Evolutionary conservation across 1,284 basidiomycete genomes (phyloP).

Genomic region (Coniferiporia sulphurascens): DNA sequence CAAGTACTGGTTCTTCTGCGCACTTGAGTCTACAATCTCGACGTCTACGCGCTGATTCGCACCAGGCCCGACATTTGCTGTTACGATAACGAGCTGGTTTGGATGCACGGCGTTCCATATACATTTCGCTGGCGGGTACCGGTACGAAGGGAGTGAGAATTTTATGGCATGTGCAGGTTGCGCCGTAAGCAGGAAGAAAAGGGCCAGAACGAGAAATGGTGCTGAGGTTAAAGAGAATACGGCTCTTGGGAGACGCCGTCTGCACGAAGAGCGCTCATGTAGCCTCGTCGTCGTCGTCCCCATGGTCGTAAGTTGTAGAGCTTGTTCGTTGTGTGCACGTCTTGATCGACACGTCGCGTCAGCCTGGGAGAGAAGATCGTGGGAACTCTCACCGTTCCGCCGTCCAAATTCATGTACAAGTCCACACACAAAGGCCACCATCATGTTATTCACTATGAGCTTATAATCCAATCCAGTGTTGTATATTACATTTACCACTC

Average conservation of each 20-base stretch:
- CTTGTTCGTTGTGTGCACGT: not conserved
- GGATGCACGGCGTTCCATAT: conserved; percentile 91
- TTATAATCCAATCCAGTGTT: too few relatives aligned
- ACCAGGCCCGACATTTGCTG: conserved; percentile 81
- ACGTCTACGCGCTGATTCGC: conserved; percentile 81
- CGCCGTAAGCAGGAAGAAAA: conserved; percentile 27
- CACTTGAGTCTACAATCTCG: conserved; percentile 88
- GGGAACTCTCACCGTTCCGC: not conserved
- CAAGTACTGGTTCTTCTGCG: conserved; percentile 87
- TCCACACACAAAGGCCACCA: too few relatives aligned
- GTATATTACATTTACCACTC: conserved; percentile 41
- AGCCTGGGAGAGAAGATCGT: not conserved
- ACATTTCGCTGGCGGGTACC: conserved; percentile 74
- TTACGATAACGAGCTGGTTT: conserved; percentile 88
- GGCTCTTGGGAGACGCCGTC: not conserved
- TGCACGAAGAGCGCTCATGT: not conserved
- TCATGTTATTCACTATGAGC: too few relatives aligned
- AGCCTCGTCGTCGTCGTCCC: not conserved
- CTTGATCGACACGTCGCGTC: not conserved
- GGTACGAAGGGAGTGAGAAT: conserved; percentile 67
- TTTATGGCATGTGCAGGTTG: conserved; percentile 63
- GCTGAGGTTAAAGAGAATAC: not conserved
- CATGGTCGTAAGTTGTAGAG: not conserved
- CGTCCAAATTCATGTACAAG: not conserved
- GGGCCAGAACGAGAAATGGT: conserved; percentile 15